phyloP scores from a whole-genome alignment of 202 grass and related monocot species.

The Brachypodium distachyon region DNA sequence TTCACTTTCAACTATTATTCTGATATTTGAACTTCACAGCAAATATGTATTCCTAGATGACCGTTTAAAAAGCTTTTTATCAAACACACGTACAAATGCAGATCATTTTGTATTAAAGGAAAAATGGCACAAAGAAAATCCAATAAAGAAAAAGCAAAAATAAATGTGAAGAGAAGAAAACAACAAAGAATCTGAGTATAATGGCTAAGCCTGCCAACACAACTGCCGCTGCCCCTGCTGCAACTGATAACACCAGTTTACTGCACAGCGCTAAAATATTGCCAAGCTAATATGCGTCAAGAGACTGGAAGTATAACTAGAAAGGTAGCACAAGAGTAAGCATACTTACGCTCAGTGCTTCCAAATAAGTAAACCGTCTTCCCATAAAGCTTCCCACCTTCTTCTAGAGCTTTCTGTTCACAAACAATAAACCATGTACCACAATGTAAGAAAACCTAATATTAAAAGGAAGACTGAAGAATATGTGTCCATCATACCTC shows the following conservation, averaged over 20 bases:
- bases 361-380: constrained; percentile 86
- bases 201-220: too few relatives aligned
- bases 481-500: constrained; percentile 42
- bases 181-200: too few relatives aligned
- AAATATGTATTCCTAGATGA: not conserved
- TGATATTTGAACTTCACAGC: not conserved
- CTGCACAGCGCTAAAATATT: not conserved
- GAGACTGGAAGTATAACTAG: not conserved
- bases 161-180: too few relatives aligned
- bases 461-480: not conserved
- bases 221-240: too few relatives aligned
- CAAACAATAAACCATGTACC: constrained; percentile 15
- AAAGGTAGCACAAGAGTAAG: not conserved
- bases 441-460: not conserved
- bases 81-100: too few relatives aligned
- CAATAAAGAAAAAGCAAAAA: too few relatives aligned
- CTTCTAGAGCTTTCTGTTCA: constrained; percentile 65
- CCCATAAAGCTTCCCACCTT: constrained; percentile 64
- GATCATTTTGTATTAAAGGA: too few relatives aligned
- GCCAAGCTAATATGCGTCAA: not conserved
- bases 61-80: too few relatives aligned
- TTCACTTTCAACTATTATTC: not conserved
- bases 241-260: not conserved
- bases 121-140: too few relatives aligned
- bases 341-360: constrained; percentile 67